phyloP scores from a whole-genome alignment of 169 alveolate genomes.

The Amoebophrya sp. region DNA sequence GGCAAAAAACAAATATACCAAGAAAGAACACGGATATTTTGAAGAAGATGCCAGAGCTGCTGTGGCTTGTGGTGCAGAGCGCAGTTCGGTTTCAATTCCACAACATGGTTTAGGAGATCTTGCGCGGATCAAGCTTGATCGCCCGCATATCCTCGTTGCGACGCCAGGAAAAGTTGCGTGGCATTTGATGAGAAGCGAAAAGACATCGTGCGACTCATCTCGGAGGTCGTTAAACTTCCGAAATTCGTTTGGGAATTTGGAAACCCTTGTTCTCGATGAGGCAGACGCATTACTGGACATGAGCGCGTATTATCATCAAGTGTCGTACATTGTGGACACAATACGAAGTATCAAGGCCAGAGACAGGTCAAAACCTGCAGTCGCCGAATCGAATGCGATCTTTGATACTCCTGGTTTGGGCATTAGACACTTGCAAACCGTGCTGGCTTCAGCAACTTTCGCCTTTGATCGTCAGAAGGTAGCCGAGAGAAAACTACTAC shows the following conservation, averaged over 20 bases:
- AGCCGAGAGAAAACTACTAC: background rate
- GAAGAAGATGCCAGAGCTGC: no score
- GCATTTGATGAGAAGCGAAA: background rate
- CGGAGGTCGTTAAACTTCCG: no score
- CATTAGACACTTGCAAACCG: background rate
- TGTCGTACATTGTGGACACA: background rate
- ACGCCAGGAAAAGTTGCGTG: slow-evolving; percentile 8
- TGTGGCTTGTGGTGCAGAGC: background rate
- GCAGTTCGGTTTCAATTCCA: no score
- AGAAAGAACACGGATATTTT: no score
- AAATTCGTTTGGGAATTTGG: no score
- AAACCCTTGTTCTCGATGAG: background rate
- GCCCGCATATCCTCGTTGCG: background rate
- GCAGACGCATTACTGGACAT: background rate
- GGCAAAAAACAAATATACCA: no score
- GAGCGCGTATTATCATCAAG: background rate
- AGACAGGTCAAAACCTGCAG: no score
- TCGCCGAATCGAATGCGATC: no score
- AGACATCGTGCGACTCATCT: no score
- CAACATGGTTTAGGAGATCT: background rate
- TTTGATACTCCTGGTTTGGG: no score
- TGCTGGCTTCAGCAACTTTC: background rate
- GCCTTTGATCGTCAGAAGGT: background rate
- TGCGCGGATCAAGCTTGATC: background rate
- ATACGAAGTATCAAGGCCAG: no score